Base-by-base conservation (phyloP, 108 stramenopile species). In the Fragilaria radians region DNA sequence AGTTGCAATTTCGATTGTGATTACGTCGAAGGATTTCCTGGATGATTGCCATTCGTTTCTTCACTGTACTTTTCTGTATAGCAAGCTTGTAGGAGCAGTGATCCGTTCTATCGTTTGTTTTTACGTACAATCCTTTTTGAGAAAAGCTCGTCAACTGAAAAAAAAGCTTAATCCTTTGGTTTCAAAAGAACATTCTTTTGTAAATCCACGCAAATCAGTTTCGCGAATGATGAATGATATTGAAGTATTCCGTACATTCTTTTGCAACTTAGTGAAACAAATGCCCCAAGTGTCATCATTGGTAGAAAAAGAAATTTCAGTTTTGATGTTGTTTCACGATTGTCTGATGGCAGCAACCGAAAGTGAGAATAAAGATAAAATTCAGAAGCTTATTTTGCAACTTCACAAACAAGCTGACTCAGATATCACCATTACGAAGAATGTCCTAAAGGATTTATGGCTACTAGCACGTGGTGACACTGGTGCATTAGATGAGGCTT, bases 191-290 rank as follows among this genome's bases (percentile, higher is more conserved):
- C n/a, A n/a, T n/a, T n/a, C n/a, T n/a, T n/a, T n/a, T n/a, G n/a
- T n/a, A n/a, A n/a, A n/a, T n/a, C n/a, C n/a, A n/a, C n/a, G n/a
- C n/a, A n/a, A n/a, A n/a, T n/a, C n/a, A n/a, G n/a, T n/a, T n/a
- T n/a, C n/a, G n/a, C 74, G 89, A 21, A 87, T 91, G 76, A 74
- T 71, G 7, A 66, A 86, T 32, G 89, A 91, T 55, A 73, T 88
- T 46, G 59, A 76, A 58, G 57, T 88, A 7, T 65, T 91, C 54
- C 71, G 66, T 48, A 70, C 81, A 0, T 91, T 81, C 59, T 88
- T 91, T 54, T 67, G 71, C 19, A 58, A 67, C 17, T 32, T 86
- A 4, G 73, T 80, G 9, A 49, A 71, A 4, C 57, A 71, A 53
- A 82, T 73, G 71, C 68, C 78, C 7, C 59, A 78, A 9, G 66